Evolutionary conservation across 2,329 filamentous ascomycete genomes (phyloP).

Genomic region (Sporothrix luriei): DNA sequence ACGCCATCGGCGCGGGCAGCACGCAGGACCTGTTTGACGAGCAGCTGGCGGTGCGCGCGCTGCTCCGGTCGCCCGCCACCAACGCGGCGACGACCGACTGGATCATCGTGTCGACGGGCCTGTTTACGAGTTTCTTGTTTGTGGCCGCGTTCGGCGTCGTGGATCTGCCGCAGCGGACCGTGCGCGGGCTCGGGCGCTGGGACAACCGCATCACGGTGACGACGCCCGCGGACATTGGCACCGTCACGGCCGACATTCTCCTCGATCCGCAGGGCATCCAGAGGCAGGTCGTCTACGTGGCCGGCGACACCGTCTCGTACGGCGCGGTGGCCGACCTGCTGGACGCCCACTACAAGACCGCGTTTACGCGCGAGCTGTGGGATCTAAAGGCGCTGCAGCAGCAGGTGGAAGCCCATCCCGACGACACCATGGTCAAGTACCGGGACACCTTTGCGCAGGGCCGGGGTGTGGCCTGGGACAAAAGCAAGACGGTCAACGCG

Average conservation of each 20-base stretch:
- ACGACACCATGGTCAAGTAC: constrained; percentile 60
- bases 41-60: constrained; percentile 60
- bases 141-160: constrained; percentile 64
- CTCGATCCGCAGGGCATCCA: constrained; percentile 46
- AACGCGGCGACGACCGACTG: constrained; percentile 55
- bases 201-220: constrained; percentile 65
- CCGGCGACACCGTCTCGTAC: constrained; percentile 65
- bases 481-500: constrained; percentile 56
- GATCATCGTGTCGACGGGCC: constrained; percentile 67
- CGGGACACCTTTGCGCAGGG: constrained; percentile 62
- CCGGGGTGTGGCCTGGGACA: constrained; percentile 61
- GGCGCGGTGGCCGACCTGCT: constrained; percentile 55
- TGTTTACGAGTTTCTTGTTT: constrained; percentile 44
- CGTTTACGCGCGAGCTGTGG: constrained; percentile 56
- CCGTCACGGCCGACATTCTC: constrained; percentile 59
- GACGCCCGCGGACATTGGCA: constrained; percentile 64
- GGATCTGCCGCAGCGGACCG: constrained; percentile 47
- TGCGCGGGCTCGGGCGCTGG: constrained; percentile 63
- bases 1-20: constrained; percentile 60
- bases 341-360: constrained; percentile 47
- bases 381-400: constrained; percentile 48
- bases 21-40: constrained; percentile 69
- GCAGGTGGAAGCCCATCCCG: constrained; percentile 52
- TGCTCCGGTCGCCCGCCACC: constrained; percentile 52
- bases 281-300: constrained; percentile 57